Conservation (phyloP, 352 stramenopile species). For the Pythium grandisporangium region DNA sequence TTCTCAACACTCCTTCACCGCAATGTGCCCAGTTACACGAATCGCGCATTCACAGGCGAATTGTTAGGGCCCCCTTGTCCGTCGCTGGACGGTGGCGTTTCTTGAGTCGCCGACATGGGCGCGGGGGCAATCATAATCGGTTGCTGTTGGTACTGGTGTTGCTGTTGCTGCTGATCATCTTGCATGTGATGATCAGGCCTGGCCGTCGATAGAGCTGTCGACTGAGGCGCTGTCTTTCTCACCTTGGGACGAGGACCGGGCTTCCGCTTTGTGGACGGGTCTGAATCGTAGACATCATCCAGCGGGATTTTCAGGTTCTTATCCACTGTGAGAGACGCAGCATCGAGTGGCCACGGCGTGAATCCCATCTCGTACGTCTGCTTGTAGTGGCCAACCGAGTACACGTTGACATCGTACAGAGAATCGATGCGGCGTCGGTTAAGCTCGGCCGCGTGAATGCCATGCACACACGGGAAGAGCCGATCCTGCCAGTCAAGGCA, state of each 20-base stretch:
- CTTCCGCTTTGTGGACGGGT: slow-evolving; percentile 44
- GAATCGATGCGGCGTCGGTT: slow-evolving; percentile 65
- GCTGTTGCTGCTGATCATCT: too few species aligned
- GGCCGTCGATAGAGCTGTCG: too few species aligned
- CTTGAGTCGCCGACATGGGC: too few species aligned
- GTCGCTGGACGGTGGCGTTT: too few species aligned
- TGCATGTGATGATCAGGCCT: too few species aligned
- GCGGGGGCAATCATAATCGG: too few species aligned
- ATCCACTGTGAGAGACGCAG: slow-evolving; percentile 27
- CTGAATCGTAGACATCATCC: slow-evolving; percentile 48
- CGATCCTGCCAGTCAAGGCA: slow-evolving; percentile 78
- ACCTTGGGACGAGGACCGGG: slow-evolving; percentile 46
- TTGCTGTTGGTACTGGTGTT: too few species aligned
- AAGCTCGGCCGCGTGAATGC: slow-evolving; percentile 61
- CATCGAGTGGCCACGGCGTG: slow-evolving; percentile 54
- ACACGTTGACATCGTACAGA: slow-evolving; percentile 54
- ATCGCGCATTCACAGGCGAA: too few species aligned
- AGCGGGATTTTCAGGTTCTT: slow-evolving; percentile 47
- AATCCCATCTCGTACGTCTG: slow-evolving; percentile 52
- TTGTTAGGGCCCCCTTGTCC: too few species aligned
- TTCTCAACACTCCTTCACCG: too few species aligned
- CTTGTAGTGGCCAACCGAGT: slow-evolving; percentile 60
- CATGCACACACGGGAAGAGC: slow-evolving; percentile 67
- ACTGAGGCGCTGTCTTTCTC: too few species aligned
- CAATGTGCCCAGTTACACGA: too few species aligned